Base-by-base conservation (phyloP, 805 yeast species). In the Ogataea ramenticola region DNA sequence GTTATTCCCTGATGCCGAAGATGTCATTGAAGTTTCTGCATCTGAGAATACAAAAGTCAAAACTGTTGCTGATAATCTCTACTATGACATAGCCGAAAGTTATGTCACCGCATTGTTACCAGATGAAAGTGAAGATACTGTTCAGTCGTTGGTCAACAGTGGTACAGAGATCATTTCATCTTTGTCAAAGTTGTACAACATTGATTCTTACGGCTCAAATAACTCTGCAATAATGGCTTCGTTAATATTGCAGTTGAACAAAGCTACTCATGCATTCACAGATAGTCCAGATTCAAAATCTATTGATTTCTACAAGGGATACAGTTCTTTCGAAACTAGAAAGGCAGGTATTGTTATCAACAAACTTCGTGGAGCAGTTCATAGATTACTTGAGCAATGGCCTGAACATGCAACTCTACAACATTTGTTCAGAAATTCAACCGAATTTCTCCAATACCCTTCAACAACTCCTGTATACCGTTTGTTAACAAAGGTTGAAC, bases 391-490 rank as follows among this genome's bases (percentile, higher is more conserved):
- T 12, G 63, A 62, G 22, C 78, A 80, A 55, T 93, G 96, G 96
- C 97, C 98, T 0, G 99, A 95, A 54, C 96, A 95, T 67, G 93
- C 93, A 0, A 88, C 96, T 0, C 65, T 93, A 41, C 81, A 74
- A 45, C 87, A 83, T 19, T 70, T 91, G 39, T 60, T 67, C 33
- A 67, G 82, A 47, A 78, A 82, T 9, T 75, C 85, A 49, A 63
- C 70, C 15, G 98, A 90, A 57, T 75, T 84, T 46, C 61, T 85
- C 45, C 61, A 62, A 3, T 82, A 70, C 54, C 77, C 95, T 0
- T 69, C 80, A 2, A 66, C 70, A 27, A 77, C 86, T 0, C 93
- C 99, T 0, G 64, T 93, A 30, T 90, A 90, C 10, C 75, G 84
- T 51, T 72, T 82, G 44, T 68, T 95, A 36, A 85, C 82, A 41